phyloP scores from a whole-genome alignment of 163 green algal genomes.

The Scenedesmus sp. region DNA sequence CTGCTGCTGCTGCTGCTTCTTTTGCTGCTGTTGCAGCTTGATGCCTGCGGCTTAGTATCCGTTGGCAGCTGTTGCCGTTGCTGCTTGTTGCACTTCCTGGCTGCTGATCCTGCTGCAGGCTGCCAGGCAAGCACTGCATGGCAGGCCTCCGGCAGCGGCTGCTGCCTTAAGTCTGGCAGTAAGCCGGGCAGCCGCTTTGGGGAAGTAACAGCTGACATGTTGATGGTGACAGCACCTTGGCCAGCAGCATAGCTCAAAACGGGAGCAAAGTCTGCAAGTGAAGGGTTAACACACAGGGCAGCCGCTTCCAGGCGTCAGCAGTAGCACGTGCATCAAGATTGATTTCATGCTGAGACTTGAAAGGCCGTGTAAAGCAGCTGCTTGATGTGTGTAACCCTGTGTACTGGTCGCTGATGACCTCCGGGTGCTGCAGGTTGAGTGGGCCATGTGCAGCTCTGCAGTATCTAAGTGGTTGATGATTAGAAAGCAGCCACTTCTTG shows the following conservation, averaged over 20 bases:
- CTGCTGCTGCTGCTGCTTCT: too few species aligned
- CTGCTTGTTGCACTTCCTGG: neutral
- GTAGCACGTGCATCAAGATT: neutral
- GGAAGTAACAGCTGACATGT: neutral
- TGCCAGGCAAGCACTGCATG: conserved; percentile 26
- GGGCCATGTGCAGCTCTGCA: too few species aligned
- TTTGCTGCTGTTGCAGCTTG: neutral
- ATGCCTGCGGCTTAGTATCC: too few species aligned
- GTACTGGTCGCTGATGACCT: too few species aligned
- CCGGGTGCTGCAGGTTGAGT: too few species aligned
- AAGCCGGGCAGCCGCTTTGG: neutral
- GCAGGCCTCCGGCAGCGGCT: neutral
- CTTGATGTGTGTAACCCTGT: too few species aligned
- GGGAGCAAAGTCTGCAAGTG: conserved; percentile 21
- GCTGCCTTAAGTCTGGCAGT: conserved; percentile 17
- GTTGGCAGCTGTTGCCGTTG: neutral
- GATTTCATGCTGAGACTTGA: too few species aligned
- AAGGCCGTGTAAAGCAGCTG: too few species aligned
- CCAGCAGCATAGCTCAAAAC: conserved; percentile 16
- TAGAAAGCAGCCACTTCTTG: too few species aligned
- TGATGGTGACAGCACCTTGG: neutral
- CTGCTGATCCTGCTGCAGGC: conserved; percentile 1
- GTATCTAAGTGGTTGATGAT: too few species aligned
- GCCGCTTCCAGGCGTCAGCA: neutral
- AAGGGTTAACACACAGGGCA: neutral